Conservation (phyloP, 805 yeast genomes). For the Martiniozyma abietophila region DNA sequence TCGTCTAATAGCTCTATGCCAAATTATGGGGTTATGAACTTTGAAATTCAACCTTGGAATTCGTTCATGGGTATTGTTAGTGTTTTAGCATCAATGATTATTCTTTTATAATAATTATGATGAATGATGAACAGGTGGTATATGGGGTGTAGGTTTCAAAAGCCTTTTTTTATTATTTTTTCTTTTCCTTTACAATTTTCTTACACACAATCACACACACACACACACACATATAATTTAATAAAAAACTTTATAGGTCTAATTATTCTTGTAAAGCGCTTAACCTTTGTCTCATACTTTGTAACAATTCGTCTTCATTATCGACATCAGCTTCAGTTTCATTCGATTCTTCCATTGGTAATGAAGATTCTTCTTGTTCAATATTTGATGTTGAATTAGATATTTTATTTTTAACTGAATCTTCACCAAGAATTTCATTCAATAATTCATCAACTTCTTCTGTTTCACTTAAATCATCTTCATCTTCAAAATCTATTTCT, state of each 20-base stretch:
- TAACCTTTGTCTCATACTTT: slow-evolving; percentile 83
- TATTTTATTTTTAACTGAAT: background rate
- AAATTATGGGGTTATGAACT: slow-evolving; percentile 2
- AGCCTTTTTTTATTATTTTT: too few relatives aligned
- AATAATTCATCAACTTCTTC: slow-evolving; percentile 21
- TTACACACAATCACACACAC: background rate
- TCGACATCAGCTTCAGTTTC: slow-evolving; percentile 29
- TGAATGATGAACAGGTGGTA: too few relatives aligned
- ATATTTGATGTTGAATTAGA: background rate
- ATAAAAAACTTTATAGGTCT: background rate
- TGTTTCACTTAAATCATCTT: slow-evolving; percentile 54
- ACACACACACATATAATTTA: background rate
- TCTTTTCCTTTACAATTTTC: too few relatives aligned
- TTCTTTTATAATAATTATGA: slow-evolving; percentile 1
- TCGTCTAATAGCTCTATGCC: background rate
- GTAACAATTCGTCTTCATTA: slow-evolving; percentile 66
- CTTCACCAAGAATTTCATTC: slow-evolving; percentile 3
- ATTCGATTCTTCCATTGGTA: slow-evolving; percentile 17
- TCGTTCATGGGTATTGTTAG: slow-evolving; percentile 5
- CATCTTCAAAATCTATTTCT: slow-evolving; percentile 58
- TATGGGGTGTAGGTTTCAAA: too few relatives aligned
- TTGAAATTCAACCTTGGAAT: slow-evolving; percentile 2
- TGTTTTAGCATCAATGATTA: background rate
- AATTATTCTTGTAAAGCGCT: slow-evolving; percentile 63
- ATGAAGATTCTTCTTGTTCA: slow-evolving; percentile 13